These are phyloP conservation scores for Phytophthora niederhauseri DNA, from an alignment of 352 stramenopile genomes.

Conservation along the genomic window DNA sequence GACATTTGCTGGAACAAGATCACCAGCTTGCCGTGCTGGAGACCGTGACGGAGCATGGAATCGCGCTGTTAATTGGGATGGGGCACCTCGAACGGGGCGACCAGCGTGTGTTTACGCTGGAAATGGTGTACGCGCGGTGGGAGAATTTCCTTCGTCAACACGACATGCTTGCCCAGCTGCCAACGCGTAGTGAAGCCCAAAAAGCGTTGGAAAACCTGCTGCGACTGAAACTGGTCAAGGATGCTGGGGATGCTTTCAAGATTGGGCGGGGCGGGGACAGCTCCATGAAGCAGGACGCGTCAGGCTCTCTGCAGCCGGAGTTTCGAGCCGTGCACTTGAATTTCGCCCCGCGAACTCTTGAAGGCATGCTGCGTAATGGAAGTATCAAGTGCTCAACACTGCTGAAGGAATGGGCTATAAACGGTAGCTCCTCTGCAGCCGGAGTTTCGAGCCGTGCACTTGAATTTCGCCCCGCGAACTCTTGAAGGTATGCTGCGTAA, in stretches of 20 bases:
- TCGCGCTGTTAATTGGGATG: conserved; percentile 84
- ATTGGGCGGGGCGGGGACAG: conserved; percentile 48
- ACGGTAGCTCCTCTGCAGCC: conserved; percentile 73
- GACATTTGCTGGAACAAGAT: conserved; percentile 69
- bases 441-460: conserved; percentile 76
- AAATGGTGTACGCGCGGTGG: conserved; percentile 87
- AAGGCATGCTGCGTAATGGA: conserved; percentile 77
- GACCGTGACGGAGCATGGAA: conserved; percentile 65
- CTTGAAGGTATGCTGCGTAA: conserved; percentile 81
- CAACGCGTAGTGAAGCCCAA: conserved; percentile 72
- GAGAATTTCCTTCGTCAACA: conserved; percentile 82
- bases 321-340: conserved; percentile 79
- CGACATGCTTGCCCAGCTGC: conserved; percentile 65
- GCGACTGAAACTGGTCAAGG: conserved; percentile 71
- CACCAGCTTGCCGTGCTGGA: conserved; percentile 77
- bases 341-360: conserved; percentile 70
- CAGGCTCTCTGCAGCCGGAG: conserved; percentile 65
- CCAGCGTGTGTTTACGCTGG: conserved; percentile 73
- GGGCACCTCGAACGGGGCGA: conserved; percentile 72
- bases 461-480: conserved; percentile 74
- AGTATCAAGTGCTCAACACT: conserved; percentile 77
- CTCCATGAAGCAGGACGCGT: conserved; percentile 26
- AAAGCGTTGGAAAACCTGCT: conserved; percentile 80
- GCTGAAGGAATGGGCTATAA: conserved; percentile 77
- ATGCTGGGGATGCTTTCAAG: conserved; percentile 75